These are phyloP conservation scores for Aureobasidium lini DNA, from an alignment of 2,329 filamentous ascomycete species.

Conservation along the genomic window DNA sequence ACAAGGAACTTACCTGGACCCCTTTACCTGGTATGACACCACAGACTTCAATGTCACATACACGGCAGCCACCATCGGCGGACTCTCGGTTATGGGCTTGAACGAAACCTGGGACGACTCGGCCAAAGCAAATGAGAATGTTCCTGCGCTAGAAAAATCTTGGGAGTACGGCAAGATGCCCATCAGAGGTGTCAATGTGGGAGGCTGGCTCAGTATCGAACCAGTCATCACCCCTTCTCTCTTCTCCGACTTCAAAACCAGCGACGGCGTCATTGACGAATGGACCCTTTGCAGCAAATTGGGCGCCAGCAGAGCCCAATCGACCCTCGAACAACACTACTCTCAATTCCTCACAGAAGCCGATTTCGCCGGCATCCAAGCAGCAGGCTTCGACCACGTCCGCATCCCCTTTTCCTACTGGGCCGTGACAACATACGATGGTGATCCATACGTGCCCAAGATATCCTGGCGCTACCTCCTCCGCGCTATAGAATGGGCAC, in stretches of 20 bases:
- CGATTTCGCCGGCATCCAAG: constrained; percentile 75
- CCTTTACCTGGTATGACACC: constrained; percentile 86
- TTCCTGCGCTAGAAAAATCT: constrained; percentile 65
- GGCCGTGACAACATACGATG: constrained; percentile 78
- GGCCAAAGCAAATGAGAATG: constrained; percentile 65
- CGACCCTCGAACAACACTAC: constrained; percentile 82
- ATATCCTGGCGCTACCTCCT: constrained; percentile 91
- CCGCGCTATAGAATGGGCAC: constrained; percentile 84
- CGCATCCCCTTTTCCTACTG: constrained; percentile 94
- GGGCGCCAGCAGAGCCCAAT: constrained; percentile 55
- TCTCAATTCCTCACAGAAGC: constrained; percentile 77
- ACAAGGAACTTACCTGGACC: constrained; percentile 73
- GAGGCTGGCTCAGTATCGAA: constrained; percentile 89
- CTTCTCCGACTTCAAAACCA: constrained; percentile 59
- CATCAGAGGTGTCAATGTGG: constrained; percentile 83
- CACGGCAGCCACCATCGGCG: constrained; percentile 75
- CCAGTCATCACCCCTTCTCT: constrained; percentile 93
- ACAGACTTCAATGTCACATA: constrained; percentile 91
- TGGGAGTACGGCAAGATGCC: constrained; percentile 76
- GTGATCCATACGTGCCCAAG: constrained; percentile 79
- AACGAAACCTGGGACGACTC: constrained; percentile 82
- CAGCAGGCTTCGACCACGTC: constrained; percentile 91
- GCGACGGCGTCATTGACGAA: constrained; percentile 72
- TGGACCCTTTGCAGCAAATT: constrained; percentile 69
- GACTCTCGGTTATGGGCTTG: constrained; percentile 84